A percentile compares a stretch with the other conserved stretches of the same genome.
Evolutionary conservation across 176 grass and related monocot species (phyloP).

Genomic region (Ensete glaucum): DNA sequence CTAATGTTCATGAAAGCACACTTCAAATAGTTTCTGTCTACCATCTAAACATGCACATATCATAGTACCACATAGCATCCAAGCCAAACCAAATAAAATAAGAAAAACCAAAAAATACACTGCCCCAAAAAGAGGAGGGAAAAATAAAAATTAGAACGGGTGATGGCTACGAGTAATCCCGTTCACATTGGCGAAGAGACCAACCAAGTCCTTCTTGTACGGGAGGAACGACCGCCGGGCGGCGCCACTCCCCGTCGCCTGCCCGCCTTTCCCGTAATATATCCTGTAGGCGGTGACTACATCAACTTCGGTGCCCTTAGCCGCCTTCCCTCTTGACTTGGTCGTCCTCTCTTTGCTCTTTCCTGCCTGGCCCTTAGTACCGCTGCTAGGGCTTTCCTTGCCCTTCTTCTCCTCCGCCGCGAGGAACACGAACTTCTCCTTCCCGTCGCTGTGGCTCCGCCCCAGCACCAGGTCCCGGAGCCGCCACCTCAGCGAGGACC

Average conservation of each 20-base stretch:
- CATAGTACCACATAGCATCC: no score
- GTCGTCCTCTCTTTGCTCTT: background rate
- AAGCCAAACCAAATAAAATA: no score
- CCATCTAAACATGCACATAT: no score
- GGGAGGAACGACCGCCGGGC: conserved; percentile 16
- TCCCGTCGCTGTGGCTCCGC: conserved; percentile 16
- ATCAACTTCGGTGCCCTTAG: background rate
- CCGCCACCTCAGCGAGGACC: conserved; percentile 3
- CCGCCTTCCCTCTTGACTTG: background rate
- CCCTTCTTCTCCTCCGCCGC: conserved; percentile 1
- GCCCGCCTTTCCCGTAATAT: conserved; percentile 2
- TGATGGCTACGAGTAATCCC: conserved; percentile 53
- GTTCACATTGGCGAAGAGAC: conserved; percentile 74
- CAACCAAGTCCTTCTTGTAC: conserved; percentile 73
- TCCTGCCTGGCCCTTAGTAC: background rate
- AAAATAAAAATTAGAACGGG: conserved; percentile 35
- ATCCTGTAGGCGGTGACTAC: background rate
- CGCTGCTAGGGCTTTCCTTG: background rate
- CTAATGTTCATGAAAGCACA: no score
- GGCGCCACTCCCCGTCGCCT: conserved; percentile 15
- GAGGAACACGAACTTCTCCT: conserved; percentile 18
- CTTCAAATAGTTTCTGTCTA: no score
- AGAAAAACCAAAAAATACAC: no score
- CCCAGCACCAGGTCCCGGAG: conserved; percentile 13
- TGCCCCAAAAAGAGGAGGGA: background rate